phyloP scores from a whole-genome alignment of 352 stramenopile genomes.

The Ochromonadaceae sp. region DNA sequence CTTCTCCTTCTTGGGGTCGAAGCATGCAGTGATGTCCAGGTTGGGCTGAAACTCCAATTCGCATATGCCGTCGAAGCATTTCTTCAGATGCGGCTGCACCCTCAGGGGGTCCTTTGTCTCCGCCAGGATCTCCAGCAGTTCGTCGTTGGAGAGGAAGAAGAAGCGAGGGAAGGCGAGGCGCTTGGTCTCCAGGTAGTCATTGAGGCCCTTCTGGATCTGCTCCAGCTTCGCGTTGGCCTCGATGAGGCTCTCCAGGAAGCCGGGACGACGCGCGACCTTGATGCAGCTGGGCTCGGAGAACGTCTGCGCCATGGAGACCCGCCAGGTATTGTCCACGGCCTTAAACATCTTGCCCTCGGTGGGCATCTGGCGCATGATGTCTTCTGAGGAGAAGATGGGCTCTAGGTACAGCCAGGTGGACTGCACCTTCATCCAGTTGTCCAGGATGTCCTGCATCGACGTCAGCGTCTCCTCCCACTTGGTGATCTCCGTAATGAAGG shows the following conservation, averaged over 20 bases:
- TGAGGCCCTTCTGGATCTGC: conserved; percentile 77
- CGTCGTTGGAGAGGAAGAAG: conserved; percentile 78
- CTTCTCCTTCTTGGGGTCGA: conserved; percentile 53
- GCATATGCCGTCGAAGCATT: conserved; percentile 76
- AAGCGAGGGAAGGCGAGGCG: conserved; percentile 69
- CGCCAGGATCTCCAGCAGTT: conserved; percentile 71
- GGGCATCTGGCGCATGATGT: conserved; percentile 85
- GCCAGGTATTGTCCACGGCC: conserved; percentile 64
- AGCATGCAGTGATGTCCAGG: conserved; percentile 72
- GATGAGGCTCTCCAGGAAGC: conserved; percentile 47
- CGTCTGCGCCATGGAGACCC: conserved; percentile 64
- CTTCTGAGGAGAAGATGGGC: conserved; percentile 81
- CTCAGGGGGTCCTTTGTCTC: conserved; percentile 65
- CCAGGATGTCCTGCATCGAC: conserved; percentile 72
- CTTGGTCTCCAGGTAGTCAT: conserved; percentile 75
- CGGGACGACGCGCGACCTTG: conserved; percentile 49
- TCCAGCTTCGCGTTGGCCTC: conserved; percentile 77
- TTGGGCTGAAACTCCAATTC: conserved; percentile 75
- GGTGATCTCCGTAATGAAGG: conserved; percentile 42
- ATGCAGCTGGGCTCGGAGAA: conserved; percentile 49
- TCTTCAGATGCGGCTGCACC: conserved; percentile 85
- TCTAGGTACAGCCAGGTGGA: conserved; percentile 79
- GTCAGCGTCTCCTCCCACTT: conserved; percentile 71
- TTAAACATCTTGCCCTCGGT: conserved; percentile 81
- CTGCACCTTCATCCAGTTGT: conserved; percentile 84